Evolutionary conservation across 805 yeast genomes (phyloP).

Genomic region (Saturnispora silvae): DNA sequence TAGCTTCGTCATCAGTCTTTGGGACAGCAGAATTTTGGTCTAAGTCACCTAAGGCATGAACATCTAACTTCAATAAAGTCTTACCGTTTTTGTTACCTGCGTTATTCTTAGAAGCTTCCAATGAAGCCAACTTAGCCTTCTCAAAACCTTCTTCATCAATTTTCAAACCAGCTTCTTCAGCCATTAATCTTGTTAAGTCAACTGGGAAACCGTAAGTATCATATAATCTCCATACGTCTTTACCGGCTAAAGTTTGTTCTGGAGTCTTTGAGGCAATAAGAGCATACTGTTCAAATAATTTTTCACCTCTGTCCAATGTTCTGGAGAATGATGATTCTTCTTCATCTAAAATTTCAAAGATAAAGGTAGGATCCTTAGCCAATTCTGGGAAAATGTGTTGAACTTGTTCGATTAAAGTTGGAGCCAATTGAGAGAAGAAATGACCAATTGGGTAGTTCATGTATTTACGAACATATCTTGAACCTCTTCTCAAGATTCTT

Average conservation of each 20-base stretch:
- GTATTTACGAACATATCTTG: conserved; percentile 92
- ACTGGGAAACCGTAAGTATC: conserved; percentile 99
- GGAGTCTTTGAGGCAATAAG: conserved; percentile 66
- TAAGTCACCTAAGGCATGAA: conserved; percentile 73
- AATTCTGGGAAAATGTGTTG: conserved; percentile 88
- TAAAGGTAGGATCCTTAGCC: conserved; percentile 53
- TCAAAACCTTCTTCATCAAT: conserved; percentile 92
- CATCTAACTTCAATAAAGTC: conserved; percentile 70
- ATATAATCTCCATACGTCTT: conserved; percentile 95
- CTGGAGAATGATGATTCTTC: conserved; percentile 93
- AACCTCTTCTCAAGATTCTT: conserved; percentile 95
- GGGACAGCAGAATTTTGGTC: conserved; percentile 49
- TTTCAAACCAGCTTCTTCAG: conserved; percentile 90
- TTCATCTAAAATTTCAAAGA: conserved; percentile 87
- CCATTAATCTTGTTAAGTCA: conserved; percentile 95
- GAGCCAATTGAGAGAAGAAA: conserved; percentile 86
- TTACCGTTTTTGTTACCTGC: conserved; percentile 43
- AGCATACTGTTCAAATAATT: conserved; percentile 89
- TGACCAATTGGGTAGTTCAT: conserved; percentile 92
- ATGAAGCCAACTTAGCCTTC: conserved; percentile 76
- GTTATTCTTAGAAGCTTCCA: conserved; percentile 91
- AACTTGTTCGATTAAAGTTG: conserved; percentile 85
- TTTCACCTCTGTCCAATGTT: conserved; percentile 96
- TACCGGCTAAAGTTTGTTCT: conserved; percentile 73
- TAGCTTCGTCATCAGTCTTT: conserved; percentile 74